These are phyloP conservation scores for Mercurialis annua DNA, from an alignment of 345 rosid species.

Conservation along the genomic window DNA sequence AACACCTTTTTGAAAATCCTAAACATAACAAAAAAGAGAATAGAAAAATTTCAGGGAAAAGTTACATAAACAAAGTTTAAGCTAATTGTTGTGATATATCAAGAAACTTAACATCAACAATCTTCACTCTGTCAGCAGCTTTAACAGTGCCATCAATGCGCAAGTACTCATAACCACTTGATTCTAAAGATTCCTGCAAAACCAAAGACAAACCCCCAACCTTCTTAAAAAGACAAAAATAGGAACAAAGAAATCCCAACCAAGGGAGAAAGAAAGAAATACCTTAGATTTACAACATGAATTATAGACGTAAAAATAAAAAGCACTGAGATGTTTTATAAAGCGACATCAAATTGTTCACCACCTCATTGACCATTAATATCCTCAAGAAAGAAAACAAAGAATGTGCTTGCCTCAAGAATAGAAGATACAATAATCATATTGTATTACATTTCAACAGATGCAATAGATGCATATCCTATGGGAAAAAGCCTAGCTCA, in stretches of 20 bases:
- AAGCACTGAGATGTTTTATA: neutral
- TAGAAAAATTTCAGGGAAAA: neutral
- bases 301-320: neutral
- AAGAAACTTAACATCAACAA: constrained; percentile 62
- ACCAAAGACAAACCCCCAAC: constrained; percentile 10
- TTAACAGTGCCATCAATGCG: constrained; percentile 96
- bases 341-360: neutral
- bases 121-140: constrained; percentile 73
- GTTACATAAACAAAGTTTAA: neutral
- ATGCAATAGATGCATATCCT: neutral
- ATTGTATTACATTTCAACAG: neutral
- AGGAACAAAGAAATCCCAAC: constrained; percentile 13
- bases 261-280: neutral
- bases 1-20: constrained; percentile 84
- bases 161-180: constrained; percentile 61
- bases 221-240: neutral
- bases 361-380: neutral
- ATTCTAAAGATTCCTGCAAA: constrained; percentile 63
- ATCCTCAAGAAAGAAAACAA: neutral
- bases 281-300: neutral
- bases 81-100: neutral
- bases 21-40: constrained; percentile 24
- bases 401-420: neutral
- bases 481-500: neutral
- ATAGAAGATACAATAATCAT: neutral